Percentiles rank a stretch among this genome's conserved stretches.
These are phyloP conservation scores for Hypoxylon subgilvum DNA, from an alignment of 495 filamentous ascomycete species.

Conservation along the genomic window DNA sequence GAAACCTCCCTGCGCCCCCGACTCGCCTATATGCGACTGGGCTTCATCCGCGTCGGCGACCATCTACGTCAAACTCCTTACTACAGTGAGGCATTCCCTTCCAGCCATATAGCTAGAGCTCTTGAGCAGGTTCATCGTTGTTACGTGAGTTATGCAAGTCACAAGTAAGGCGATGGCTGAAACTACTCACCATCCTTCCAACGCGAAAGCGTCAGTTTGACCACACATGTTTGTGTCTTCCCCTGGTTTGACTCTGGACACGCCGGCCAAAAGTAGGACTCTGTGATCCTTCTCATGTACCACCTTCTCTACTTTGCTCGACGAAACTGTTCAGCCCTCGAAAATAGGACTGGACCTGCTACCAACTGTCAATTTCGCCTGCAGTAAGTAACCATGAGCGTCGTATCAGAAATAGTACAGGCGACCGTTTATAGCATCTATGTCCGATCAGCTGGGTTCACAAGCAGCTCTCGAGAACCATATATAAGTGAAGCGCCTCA, in stretches of 20 bases:
- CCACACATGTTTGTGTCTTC: too few species aligned
- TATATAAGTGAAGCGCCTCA: slow-evolving; percentile 12
- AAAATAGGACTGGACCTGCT: neutral
- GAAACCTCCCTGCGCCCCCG: neutral
- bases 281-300: slow-evolving; percentile 17
- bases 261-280: neutral
- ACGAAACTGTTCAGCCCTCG: neutral
- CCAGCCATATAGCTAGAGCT: neutral
- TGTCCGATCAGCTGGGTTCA: too few species aligned
- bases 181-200: neutral
- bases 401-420: neutral
- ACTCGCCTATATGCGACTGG: neutral
- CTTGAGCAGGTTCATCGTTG: neutral
- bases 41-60: neutral
- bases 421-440: too few species aligned
- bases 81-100: neutral
- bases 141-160: neutral
- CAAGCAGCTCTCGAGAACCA: neutral
- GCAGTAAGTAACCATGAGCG: neutral
- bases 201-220: too few species aligned
- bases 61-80: neutral
- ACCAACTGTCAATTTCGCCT: neutral
- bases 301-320: slow-evolving; percentile 17
- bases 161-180: neutral
- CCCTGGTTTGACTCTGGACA: neutral